Evolutionary conservation across 495 filamentous ascomycete species (phyloP), one percentile per base, ranked within the genome.

Genomic region (Aspergillus ostianus): DNA sequence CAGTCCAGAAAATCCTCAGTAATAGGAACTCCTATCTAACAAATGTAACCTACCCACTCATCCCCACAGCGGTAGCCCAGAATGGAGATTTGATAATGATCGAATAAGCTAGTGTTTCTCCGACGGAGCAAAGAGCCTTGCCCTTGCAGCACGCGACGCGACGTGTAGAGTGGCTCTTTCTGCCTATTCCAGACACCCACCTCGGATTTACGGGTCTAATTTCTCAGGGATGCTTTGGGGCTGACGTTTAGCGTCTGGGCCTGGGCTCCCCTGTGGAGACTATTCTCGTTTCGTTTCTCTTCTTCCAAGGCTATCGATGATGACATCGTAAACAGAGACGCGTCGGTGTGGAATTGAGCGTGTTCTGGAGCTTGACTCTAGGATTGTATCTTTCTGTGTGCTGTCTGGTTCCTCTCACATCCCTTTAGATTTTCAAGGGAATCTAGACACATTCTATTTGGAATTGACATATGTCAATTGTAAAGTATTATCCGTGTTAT

Each of bases 141-240:
- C 46, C 23, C 21, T 26, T 5, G 26, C 44, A 26, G 44, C 20
- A 46, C 45, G 44, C 44, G 41, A 48, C 41, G 44, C 54, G 54
- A 10, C 23, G 21, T 19, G 54, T 48, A 29, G 47, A 46, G 54
- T 46, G 29, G 45, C 44, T 32, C 13, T 13, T 45, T 30, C 19
- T 44, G 19, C 30, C 32, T 23, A n/a, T 17, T 17, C 13, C 20
- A 26, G 53, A 29, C 51, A 18, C n/a, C 51, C 51, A 53, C 51
- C 19, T 15, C 54, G 54, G 54, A 47, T 56, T 56, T 48, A 49
- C 54, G 54, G 54, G 32, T 56, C 4, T 7, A 10, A 26, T 7
- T 5, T 23, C 7, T 5, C n/a, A 51, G 13, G 6, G 49, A 5
- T 15, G 3, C 4, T 6, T 51, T 20, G 47, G 15, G 23, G 26